phyloP scores from a whole-genome alignment of 2,329 filamentous ascomycete genomes.

The Trichoderma guizhouense region DNA sequence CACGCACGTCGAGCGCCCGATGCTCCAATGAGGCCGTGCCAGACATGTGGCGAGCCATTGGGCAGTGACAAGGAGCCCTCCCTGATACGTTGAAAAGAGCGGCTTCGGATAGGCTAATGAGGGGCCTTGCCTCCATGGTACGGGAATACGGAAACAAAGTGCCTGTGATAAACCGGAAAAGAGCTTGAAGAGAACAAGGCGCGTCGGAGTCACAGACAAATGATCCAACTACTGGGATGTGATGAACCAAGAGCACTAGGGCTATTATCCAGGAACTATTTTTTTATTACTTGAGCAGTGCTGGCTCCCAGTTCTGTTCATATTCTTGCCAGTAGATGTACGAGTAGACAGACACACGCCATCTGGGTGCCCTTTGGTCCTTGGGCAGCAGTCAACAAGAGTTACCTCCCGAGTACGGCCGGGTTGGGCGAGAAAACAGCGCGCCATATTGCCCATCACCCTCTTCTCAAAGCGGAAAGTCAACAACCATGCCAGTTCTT shows the following conservation, averaged over 20 bases:
- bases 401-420: neutral
- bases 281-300: neutral
- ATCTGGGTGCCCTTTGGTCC: neutral
- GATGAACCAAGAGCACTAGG: neutral
- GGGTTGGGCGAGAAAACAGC: neutral
- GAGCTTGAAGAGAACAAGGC: neutral
- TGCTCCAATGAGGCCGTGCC: constrained; percentile 9
- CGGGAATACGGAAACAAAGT: neutral
- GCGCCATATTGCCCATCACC: neutral
- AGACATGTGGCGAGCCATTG: constrained; percentile 9
- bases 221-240: neutral
- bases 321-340: neutral
- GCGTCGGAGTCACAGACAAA: neutral
- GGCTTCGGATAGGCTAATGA: neutral
- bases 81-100: constrained; percentile 5
- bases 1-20: neutral
- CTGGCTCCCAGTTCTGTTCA: neutral
- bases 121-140: neutral
- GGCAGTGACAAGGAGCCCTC: neutral
- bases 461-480: neutral
- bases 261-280: neutral
- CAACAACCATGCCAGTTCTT: neutral
- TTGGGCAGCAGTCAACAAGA: neutral
- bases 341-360: neutral
- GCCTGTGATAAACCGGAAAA: neutral